Percentiles rank a stretch among this genome's conserved stretches.
These are phyloP conservation scores for Rhodofomes roseus DNA, from an alignment of 1,284 basidiomycete species.

Conservation along the genomic window DNA sequence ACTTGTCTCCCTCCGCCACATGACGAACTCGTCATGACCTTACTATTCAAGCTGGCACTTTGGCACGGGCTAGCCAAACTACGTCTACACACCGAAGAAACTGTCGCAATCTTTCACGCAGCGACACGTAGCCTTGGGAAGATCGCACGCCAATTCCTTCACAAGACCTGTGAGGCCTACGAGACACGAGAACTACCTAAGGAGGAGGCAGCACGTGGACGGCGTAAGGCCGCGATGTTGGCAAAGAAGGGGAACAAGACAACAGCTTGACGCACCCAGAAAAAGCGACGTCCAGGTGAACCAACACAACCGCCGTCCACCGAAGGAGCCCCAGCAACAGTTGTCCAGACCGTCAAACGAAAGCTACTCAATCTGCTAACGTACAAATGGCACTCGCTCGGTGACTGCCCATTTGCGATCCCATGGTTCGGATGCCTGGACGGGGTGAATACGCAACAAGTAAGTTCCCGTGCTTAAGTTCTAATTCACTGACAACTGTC, in stretches of 20 bases:
- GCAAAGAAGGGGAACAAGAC: neutral
- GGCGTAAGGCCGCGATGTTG: constrained; percentile 8
- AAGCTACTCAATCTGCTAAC: neutral
- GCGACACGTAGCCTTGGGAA: constrained; percentile 17
- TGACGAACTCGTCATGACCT: constrained; percentile 17
- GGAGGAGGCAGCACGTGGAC: constrained; percentile 18
- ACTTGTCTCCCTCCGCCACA: constrained; percentile 18
- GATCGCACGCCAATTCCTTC: constrained; percentile 15
- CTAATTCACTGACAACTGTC: neutral
- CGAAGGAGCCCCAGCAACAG: neutral
- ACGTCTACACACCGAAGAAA: constrained; percentile 24
- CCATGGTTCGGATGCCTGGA: neutral
- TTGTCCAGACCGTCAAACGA: neutral
- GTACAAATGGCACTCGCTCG: neutral
- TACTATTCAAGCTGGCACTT: constrained; percentile 22
- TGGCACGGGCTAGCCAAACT: constrained; percentile 32
- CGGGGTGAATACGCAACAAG: neutral
- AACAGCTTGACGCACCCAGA: too few relatives aligned
- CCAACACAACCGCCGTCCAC: too few relatives aligned
- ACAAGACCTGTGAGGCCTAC: constrained; percentile 10
- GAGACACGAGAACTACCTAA: constrained; percentile 22
- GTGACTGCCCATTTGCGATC: neutral
- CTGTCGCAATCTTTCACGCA: constrained; percentile 13
- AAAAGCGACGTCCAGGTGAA: too few relatives aligned
- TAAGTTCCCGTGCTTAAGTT: neutral